Evolutionary conservation across 441 rosid species (phyloP).

Genomic region (Populus hybrid): DNA sequence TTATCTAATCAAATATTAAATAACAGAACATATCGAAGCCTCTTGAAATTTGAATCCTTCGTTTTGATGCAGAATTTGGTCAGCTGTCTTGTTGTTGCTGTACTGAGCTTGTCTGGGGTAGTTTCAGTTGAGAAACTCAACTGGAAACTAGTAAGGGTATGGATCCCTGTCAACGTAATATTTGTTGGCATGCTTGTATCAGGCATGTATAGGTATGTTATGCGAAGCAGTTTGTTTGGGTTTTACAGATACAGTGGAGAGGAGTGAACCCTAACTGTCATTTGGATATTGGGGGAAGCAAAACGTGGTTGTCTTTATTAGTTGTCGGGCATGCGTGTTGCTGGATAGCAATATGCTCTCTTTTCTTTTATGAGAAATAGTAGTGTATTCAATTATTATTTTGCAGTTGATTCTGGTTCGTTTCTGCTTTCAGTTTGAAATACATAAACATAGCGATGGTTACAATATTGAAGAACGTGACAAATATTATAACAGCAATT

Average conservation of each 20-base stretch:
- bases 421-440: slow-evolving; percentile 64
- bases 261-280: neutral
- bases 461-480: slow-evolving; percentile 86
- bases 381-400: neutral
- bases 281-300: neutral
- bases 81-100: slow-evolving; percentile 57
- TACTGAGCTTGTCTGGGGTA: slow-evolving; percentile 46
- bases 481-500: slow-evolving; percentile 83
- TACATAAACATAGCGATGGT: slow-evolving; percentile 94
- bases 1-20: neutral
- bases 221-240: slow-evolving; percentile 3
- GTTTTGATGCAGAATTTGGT: slow-evolving; percentile 66
- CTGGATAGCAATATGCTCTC: neutral
- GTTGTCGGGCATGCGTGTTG: neutral
- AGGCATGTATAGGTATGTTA: slow-evolving; percentile 82
- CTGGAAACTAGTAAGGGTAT: slow-evolving; percentile 71
- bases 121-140: slow-evolving; percentile 70
- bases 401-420: slow-evolving; percentile 9
- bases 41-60: slow-evolving; percentile 7
- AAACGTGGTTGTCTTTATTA: neutral
- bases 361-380: neutral
- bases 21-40: neutral
- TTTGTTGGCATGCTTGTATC: slow-evolving; percentile 93
- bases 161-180: slow-evolving; percentile 89
- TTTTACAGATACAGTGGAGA: slow-evolving; percentile 1